A percentile compares a stretch with the other conserved stretches of the same genome.
Evolutionary conservation across 352 stramenopile species (phyloP).

Genomic region (Pythium aristosporum): DNA sequence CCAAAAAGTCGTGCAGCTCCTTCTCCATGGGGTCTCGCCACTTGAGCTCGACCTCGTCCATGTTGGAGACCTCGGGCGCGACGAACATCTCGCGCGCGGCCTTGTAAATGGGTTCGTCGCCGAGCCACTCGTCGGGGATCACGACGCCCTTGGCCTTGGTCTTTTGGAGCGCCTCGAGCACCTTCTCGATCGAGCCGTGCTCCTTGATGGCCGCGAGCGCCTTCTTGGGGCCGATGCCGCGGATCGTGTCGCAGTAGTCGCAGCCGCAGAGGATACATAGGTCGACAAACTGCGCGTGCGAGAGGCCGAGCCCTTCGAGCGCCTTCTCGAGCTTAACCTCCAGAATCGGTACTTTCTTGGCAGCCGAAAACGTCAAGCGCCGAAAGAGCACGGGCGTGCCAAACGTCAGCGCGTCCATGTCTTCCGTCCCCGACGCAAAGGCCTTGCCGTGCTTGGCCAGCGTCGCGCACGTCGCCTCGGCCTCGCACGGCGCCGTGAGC

Average conservation of each 20-base stretch:
- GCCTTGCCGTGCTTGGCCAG: constrained; percentile 93
- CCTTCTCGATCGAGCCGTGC: constrained; percentile 94
- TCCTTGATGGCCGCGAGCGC: constrained; percentile 96
- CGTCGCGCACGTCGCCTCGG: constrained; percentile 96
- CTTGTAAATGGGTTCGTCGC: constrained; percentile 91
- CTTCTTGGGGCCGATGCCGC: constrained; percentile 97
- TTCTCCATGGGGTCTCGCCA: constrained; percentile 92
- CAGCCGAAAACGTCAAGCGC: constrained; percentile 84
- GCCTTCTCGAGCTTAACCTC: constrained; percentile 91
- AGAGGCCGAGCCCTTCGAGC: constrained; percentile 92
- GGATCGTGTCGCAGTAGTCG: constrained; percentile 98
- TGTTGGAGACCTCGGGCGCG: constrained; percentile 61
- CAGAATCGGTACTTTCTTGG: constrained; percentile 90
- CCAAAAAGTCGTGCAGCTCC: constrained; percentile 92
- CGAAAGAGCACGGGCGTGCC: constrained; percentile 94
- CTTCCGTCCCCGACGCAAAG: constrained; percentile 96
- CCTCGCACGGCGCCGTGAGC: constrained; percentile 96
- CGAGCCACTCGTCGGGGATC: constrained; percentile 83
- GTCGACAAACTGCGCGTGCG: constrained; percentile 96
- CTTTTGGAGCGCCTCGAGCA: constrained; percentile 90
- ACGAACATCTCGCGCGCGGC: constrained; percentile 93
- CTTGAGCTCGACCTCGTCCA: constrained; percentile 88
- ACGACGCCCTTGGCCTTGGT: constrained; percentile 81
- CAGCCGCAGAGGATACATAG: constrained; percentile 98
- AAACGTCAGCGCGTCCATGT: constrained; percentile 99